Percentiles rank a stretch among this genome's conserved stretches.
Conservation (phyloP, 129 eudicot genomes). For the Tagetes erecta region DNA sequence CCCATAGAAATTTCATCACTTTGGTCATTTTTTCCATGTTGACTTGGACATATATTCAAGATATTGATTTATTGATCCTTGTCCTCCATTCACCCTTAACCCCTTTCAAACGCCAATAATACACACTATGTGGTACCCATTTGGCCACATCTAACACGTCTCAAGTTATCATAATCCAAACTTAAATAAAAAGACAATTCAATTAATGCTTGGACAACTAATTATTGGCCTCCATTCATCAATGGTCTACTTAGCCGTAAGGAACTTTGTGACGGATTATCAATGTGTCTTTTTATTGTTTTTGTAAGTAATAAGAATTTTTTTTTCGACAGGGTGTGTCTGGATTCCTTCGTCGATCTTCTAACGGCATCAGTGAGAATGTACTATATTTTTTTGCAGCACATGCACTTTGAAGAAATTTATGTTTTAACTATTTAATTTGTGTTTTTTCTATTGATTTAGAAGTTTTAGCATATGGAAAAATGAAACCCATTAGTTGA, state of each 20-base stretch:
- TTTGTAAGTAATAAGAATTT: too few species aligned
- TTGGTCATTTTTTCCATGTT: neutral
- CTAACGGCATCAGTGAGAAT: neutral
- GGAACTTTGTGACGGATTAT: too few species aligned
- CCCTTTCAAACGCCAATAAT: constrained; percentile 25
- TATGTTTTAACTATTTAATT: neutral
- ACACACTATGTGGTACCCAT: constrained; percentile 19
- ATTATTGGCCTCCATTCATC: too few species aligned
- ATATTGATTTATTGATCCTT: constrained; percentile 17
- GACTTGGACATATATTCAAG: neutral
- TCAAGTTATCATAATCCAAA: neutral
- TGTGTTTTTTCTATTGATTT: neutral
- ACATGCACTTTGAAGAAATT: neutral
- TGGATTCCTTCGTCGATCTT: too few species aligned
- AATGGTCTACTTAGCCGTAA: too few species aligned
- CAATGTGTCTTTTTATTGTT: too few species aligned
- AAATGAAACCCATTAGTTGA: constrained; percentile 1
- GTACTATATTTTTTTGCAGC: neutral
- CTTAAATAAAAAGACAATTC: neutral
- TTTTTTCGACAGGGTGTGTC: too few species aligned
- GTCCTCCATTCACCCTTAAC: constrained; percentile 18
- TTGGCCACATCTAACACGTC: neutral
- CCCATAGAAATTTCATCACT: neutral
- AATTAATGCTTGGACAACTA: too few species aligned
- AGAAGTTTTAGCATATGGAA: neutral